Evolutionary conservation across 2,329 filamentous ascomycete genomes (phyloP), one percentile per base, ranked within the genome.

Genomic region (Aphanoascus verrucosus): DNA sequence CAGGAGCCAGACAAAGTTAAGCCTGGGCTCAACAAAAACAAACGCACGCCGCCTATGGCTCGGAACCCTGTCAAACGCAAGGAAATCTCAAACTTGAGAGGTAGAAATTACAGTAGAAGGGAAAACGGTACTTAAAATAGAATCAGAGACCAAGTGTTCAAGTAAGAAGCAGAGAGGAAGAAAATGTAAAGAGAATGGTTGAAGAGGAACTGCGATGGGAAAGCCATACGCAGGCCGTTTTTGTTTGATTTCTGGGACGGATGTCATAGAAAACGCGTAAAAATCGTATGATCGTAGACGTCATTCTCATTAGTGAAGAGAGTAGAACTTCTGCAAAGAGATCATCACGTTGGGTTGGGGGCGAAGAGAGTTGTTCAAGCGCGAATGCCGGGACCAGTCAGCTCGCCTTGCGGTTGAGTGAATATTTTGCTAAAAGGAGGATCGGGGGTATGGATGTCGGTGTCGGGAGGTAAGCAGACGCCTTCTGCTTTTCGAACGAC

Each of bases 361-460:
- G 43, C 17, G 43, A 45, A 4, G n/a, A n/a, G n/a, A n/a, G n/a
- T n/a, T n/a, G n/a, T n/a, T 46, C 32, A 46, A 28, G 32, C 8
- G 11, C 37, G 41, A 11, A 40, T 17, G 20, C 15, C 38, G 15
- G 34, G 6, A 8, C 23, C 31, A 46, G 44, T 4, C 35, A 31
- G 35, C 14, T 53, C 44, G 38, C 20, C 45, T 53, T 35, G 51
- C 8, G 72, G 66, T 56, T 70, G 69, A 49, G 71, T 64, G 55
- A 76, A 76, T 19, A 76, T 74, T 53, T 71, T 70, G 60, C 72
- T 72, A 59, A 75, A 74, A 17, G 72, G 68, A 17, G 72, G 73
- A 59, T 73, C 69, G 37, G 67, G 65, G 31, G 17, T 28, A 63
- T 62, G 64, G 1, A 60, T 56, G 50, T 60, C 59, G 42, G 58